Conservation (phyloP, 768 basidiomycete genomes). For the Amanita rimosa region DNA sequence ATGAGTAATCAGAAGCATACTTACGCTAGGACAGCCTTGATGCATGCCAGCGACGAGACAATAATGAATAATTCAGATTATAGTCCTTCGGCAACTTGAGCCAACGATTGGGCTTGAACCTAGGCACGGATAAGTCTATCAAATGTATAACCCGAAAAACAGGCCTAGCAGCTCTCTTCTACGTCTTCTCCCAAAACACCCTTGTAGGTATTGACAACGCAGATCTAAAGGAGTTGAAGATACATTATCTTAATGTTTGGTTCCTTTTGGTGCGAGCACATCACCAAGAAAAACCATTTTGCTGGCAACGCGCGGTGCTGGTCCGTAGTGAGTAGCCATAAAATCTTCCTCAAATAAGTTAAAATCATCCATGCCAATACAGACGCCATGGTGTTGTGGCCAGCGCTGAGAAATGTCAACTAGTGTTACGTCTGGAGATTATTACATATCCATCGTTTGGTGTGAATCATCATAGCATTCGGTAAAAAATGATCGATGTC, state of each 20-base stretch:
- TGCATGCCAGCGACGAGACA: constrained; percentile 32
- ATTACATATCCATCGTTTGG: no score
- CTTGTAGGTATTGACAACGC: constrained; percentile 38
- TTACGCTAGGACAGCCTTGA: constrained; percentile 24
- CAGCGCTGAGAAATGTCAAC: constrained; percentile 33
- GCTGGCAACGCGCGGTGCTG: constrained; percentile 29
- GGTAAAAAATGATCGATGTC: no score
- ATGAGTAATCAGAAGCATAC: constrained; percentile 26
- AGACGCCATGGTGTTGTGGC: constrained; percentile 27
- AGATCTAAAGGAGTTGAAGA: constrained; percentile 22
- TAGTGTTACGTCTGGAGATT: no score
- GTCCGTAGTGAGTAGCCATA: constrained; percentile 37
- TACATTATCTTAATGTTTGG: constrained; percentile 7
- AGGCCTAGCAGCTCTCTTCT: constrained; percentile 29
- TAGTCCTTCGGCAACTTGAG: constrained; percentile 24
- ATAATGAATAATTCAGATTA: constrained; percentile 27
- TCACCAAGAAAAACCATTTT: constrained; percentile 31
- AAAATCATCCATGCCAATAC: constrained; percentile 17
- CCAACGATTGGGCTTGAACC: constrained; percentile 39
- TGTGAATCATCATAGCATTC: no score
- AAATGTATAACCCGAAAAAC: no score
- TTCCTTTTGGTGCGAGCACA: constrained; percentile 33
- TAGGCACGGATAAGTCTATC: constrained; percentile 9
- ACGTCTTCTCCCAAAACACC: constrained; percentile 40
- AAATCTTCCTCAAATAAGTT: constrained; percentile 16